Conservation (phyloP, 345 rosid genomes). For the Physaria fendleri region DNA sequence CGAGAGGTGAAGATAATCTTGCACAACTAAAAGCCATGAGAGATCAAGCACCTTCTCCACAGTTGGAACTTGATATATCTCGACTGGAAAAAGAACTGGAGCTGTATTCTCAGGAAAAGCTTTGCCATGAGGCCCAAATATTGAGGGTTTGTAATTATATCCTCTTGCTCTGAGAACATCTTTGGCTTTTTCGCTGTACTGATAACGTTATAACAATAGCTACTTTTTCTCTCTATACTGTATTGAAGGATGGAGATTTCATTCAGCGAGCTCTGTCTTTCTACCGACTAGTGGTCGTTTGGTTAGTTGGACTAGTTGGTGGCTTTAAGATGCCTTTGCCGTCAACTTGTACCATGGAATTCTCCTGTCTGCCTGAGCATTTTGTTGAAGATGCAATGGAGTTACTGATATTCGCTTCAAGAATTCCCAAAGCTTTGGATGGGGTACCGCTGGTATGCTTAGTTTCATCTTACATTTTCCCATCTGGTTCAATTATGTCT, state of each 20-base stretch:
- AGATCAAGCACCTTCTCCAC: constrained; percentile 65
- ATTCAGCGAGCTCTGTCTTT: constrained; percentile 81
- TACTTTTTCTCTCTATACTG: background rate
- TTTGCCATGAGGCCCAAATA: constrained; percentile 92
- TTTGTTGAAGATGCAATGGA: constrained; percentile 99
- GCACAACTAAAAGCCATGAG: constrained; percentile 61
- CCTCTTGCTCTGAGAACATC: constrained; percentile 7
- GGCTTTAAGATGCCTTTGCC: constrained; percentile 97
- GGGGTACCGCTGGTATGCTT: constrained; percentile 69
- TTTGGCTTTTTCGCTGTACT: background rate
- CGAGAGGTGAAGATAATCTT: constrained; percentile 73
- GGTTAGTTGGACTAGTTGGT: constrained; percentile 87
- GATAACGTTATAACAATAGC: constrained; percentile 3
- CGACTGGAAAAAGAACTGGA: constrained; percentile 82
- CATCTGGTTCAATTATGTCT: background rate
- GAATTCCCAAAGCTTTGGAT: constrained; percentile 87
- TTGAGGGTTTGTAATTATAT: constrained; percentile 56
- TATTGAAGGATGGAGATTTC: constrained; percentile 60
- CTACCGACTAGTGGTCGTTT: constrained; percentile 80
- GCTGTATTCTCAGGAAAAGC: constrained; percentile 72
- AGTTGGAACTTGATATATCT: constrained; percentile 57
- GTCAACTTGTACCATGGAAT: constrained; percentile 74
- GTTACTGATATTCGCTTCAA: constrained; percentile 81
- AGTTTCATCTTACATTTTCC: background rate
- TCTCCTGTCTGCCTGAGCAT: constrained; percentile 97